phyloP scores from a whole-genome alignment of 768 basidiomycete genomes.

The Cytidiella melzeri region DNA sequence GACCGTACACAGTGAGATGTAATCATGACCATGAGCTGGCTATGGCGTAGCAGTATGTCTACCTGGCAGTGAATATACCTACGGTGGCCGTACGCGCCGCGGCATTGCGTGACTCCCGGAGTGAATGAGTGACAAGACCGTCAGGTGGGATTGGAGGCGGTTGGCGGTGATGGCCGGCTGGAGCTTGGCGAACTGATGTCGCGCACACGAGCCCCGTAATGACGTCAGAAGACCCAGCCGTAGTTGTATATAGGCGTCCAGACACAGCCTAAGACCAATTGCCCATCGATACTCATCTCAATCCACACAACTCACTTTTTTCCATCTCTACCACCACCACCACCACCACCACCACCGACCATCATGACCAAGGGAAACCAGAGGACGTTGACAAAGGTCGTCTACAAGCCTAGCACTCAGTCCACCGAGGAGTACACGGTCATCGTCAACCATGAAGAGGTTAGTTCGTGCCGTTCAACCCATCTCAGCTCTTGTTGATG shows the following conservation, averaged over 20 bases:
- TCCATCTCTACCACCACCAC: background rate
- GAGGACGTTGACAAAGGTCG: conserved; percentile 55
- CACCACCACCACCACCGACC: background rate
- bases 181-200: no score
- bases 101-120: no score
- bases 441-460: conserved; percentile 62
- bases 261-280: background rate
- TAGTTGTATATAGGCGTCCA: background rate
- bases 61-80: no score
- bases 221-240: background rate
- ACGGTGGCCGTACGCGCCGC: no score
- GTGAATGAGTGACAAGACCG: no score
- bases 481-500: background rate
- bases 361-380: background rate
- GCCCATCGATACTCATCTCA: no score
- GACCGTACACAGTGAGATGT: no score
- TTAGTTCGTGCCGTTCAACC: conserved; percentile 26
- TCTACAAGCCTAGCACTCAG: conserved; percentile 74
- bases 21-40: no score
- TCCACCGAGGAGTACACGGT: conserved; percentile 68
- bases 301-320: background rate
- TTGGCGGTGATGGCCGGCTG: no score
- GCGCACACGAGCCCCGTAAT: background rate
- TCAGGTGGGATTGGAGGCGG: no score
- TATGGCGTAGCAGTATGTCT: no score